These are phyloP conservation scores for Rubus idaeus DNA, from an alignment of 306 rosid genomes.

Conservation along the genomic window DNA sequence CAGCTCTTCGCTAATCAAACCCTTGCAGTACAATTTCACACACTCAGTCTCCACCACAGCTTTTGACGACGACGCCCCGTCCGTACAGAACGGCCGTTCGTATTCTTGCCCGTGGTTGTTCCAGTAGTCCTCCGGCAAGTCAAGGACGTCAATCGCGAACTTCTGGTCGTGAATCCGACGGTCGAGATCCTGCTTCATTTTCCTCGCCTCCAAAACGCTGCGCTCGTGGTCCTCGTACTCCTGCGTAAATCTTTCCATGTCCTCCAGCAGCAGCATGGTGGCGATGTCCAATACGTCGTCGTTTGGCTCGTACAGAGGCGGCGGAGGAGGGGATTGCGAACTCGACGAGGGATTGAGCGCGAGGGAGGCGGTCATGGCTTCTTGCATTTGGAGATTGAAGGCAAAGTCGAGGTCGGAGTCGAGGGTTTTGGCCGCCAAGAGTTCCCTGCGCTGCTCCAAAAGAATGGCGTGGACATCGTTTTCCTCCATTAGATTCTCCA, in stretches of 20 bases:
- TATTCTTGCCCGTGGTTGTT: slow-evolving; percentile 21
- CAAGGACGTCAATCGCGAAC: slow-evolving; percentile 19
- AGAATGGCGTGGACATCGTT: background rate
- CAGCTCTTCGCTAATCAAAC: slow-evolving; percentile 44
- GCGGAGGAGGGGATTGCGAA: slow-evolving; percentile 14
- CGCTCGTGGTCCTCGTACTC: slow-evolving; percentile 30
- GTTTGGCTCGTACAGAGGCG: background rate
- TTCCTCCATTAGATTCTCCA: background rate
- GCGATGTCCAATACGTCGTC: slow-evolving; percentile 26
- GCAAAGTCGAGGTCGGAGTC: slow-evolving; percentile 35
- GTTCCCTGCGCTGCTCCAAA: slow-evolving; percentile 18
- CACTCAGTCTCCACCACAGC: slow-evolving; percentile 17
- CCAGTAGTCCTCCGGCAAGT: slow-evolving; percentile 39
- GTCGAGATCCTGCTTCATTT: slow-evolving; percentile 34
- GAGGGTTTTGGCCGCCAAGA: slow-evolving; percentile 25
- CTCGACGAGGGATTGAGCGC: slow-evolving; percentile 15
- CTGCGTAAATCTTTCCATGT: slow-evolving; percentile 15
- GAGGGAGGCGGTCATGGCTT: slow-evolving; percentile 36
- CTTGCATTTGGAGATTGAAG: slow-evolving; percentile 42
- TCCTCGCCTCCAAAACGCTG: slow-evolving; percentile 26
- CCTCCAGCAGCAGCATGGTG: slow-evolving; percentile 31
- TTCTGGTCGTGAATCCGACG: slow-evolving; percentile 37
- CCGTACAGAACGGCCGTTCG: slow-evolving; percentile 19
- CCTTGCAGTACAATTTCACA: slow-evolving; percentile 44
- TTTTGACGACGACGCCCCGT: slow-evolving; percentile 2